Evolutionary conservation across 495 filamentous ascomycete species (phyloP).

Genomic region (Trichoderma parareesei): DNA sequence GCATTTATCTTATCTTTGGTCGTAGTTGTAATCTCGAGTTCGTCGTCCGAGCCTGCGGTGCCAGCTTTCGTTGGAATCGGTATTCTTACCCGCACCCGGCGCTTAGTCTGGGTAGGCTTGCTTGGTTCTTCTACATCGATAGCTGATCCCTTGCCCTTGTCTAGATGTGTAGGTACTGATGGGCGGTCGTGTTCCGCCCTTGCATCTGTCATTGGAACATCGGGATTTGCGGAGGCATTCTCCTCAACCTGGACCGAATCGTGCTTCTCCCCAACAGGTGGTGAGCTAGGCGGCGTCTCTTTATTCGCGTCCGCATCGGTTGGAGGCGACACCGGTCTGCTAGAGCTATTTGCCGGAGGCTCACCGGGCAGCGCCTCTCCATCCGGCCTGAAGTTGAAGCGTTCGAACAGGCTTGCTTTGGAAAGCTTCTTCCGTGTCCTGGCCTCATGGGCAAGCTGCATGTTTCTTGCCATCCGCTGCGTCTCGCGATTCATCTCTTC

Average conservation of each 20-base stretch:
- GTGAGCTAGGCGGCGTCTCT: constrained; percentile 48
- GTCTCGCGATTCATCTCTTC: constrained; percentile 93
- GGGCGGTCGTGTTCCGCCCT: constrained; percentile 23
- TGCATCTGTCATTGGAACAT: constrained; percentile 22
- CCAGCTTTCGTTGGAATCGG: constrained; percentile 23
- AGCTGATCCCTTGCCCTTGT: constrained; percentile 52
- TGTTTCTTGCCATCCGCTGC: constrained; percentile 78
- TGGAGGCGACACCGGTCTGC: constrained; percentile 29
- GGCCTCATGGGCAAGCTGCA: constrained; percentile 86
- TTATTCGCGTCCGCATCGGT: constrained; percentile 39
- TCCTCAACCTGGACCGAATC: not conserved
- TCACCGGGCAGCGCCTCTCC: constrained; percentile 25
- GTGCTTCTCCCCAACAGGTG: constrained; percentile 20
- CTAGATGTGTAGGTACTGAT: constrained; percentile 21
- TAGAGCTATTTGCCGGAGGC: constrained; percentile 41
- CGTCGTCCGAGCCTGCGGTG: constrained; percentile 28
- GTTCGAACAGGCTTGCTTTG: constrained; percentile 73
- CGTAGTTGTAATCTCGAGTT: constrained; percentile 28
- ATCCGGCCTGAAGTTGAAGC: constrained; percentile 60
- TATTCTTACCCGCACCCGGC: constrained; percentile 36
- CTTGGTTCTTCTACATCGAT: constrained; percentile 17
- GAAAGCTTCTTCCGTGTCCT: constrained; percentile 88
- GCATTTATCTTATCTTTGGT: constrained; percentile 38
- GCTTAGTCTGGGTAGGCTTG: constrained; percentile 18
- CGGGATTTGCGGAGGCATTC: constrained; percentile 6